A percentile compares a stretch with the other conserved stretches of the same genome.
phyloP scores from a whole-genome alignment of 2,329 filamentous ascomycete genomes.

The Colletotrichum salicis region DNA sequence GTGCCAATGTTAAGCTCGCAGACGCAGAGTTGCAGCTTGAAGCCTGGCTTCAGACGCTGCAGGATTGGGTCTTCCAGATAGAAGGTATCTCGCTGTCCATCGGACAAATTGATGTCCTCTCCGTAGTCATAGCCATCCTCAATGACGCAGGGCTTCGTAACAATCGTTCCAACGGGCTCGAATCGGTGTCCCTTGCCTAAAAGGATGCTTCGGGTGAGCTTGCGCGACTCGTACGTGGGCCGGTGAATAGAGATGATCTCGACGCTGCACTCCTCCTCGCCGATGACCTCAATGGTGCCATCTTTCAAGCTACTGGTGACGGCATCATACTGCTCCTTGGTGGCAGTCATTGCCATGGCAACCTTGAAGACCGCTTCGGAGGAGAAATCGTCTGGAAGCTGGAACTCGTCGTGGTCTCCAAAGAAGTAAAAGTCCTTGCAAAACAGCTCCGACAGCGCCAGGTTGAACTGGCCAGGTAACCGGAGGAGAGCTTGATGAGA shows the following conservation, averaged over 20 bases:
- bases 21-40: constrained; percentile 68
- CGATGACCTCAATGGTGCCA: constrained; percentile 51
- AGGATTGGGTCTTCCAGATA: constrained; percentile 73
- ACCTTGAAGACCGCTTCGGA: constrained; percentile 56
- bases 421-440: constrained; percentile 46
- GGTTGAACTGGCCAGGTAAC: constrained; percentile 84
- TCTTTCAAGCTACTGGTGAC: constrained; percentile 32
- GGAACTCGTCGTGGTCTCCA: constrained; percentile 39
- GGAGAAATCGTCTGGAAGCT: constrained; percentile 52
- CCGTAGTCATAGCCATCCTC: constrained; percentile 58
- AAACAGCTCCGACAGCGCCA: constrained; percentile 77
- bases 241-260: constrained; percentile 66
- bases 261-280: constrained; percentile 65
- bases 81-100: constrained; percentile 54
- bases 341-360: constrained; percentile 52
- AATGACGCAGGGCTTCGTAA: constrained; percentile 56
- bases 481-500: constrained; percentile 60
- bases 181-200: constrained; percentile 48
- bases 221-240: constrained; percentile 52
- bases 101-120: neutral
- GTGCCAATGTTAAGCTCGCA: constrained; percentile 71
- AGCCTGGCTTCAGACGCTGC: constrained; percentile 68
- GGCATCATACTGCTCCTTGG: neutral
- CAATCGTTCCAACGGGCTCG: constrained; percentile 56
- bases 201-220: constrained; percentile 52